phyloP scores from a whole-genome alignment of 345 rosid genomes.

The Salix purpurea region DNA sequence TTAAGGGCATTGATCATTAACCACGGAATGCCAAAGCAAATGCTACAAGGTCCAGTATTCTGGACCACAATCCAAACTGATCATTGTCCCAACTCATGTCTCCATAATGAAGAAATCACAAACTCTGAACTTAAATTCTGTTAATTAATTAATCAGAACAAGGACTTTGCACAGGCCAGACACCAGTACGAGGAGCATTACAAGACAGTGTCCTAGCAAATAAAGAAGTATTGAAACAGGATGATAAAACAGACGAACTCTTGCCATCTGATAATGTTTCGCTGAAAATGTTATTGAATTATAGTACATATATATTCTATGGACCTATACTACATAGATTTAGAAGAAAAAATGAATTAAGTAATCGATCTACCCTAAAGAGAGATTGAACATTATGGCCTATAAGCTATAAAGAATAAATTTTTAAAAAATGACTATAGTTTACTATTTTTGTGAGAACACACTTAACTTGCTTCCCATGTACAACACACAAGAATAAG shows the following conservation, averaged over 20 bases:
- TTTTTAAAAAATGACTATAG: not conserved
- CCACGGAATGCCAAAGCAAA: no score
- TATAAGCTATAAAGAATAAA: constrained; percentile 19
- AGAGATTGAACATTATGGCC: not conserved
- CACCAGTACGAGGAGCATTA: not conserved
- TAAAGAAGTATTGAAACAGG: not conserved
- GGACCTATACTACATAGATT: constrained; percentile 7
- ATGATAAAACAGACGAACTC: not conserved
- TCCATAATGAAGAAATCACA: no score
- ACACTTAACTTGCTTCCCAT: constrained; percentile 9
- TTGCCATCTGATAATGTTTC: not conserved
- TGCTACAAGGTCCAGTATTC: no score
- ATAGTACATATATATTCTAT: not conserved
- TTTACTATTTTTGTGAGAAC: not conserved
- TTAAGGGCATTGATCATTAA: no score
- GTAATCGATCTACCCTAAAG: not conserved
- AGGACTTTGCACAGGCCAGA: not conserved
- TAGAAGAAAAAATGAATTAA: constrained; percentile 7
- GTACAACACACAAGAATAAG: not conserved
- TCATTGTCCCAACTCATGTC: no score
- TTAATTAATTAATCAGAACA: no score
- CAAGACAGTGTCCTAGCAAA: not conserved
- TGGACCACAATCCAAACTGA: no score
- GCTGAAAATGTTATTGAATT: not conserved
- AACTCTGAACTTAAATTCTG: no score